phyloP scores from a whole-genome alignment of 2,329 filamentous ascomycete species.

The Elsinoe perseae region DNA sequence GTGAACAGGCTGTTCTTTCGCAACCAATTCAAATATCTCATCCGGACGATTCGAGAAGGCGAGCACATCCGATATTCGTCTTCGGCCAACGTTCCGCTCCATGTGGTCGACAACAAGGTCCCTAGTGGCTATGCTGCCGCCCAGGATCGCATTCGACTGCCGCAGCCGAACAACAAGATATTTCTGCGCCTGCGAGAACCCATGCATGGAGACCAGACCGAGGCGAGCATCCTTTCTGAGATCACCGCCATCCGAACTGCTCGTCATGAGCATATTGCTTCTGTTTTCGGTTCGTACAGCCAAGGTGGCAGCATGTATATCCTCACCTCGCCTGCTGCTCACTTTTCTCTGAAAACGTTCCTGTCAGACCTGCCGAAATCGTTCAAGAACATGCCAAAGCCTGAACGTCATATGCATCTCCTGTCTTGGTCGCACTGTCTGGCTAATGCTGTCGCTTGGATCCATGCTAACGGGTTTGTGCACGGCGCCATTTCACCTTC shows the following conservation, averaged over 20 bases:
- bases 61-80: constrained; percentile 41
- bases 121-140: constrained; percentile 1
- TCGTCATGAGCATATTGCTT: constrained; percentile 58
- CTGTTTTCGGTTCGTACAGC: constrained; percentile 63
- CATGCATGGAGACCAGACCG: constrained; percentile 5
- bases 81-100: background rate
- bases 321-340: constrained; percentile 58
- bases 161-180: constrained; percentile 5
- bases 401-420: constrained; percentile 52
- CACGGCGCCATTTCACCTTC: constrained; percentile 65
- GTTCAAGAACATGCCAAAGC: constrained; percentile 56
- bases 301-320: constrained; percentile 56
- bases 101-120: constrained; percentile 8
- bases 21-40: constrained; percentile 61
- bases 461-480: constrained; percentile 56
- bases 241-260: constrained; percentile 7
- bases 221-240: constrained; percentile 4
- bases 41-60: constrained; percentile 54
- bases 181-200: constrained; percentile 1
- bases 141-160: background rate
- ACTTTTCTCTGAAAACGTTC: constrained; percentile 60
- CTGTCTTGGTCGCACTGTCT: constrained; percentile 71
- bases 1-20: constrained; percentile 58
- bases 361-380: constrained; percentile 49
- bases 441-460: constrained; percentile 57